Evolutionary conservation across 805 yeast species (phyloP), one percentile per base, ranked within the genome.

Genomic region (Pichia rugopelliculosa): DNA sequence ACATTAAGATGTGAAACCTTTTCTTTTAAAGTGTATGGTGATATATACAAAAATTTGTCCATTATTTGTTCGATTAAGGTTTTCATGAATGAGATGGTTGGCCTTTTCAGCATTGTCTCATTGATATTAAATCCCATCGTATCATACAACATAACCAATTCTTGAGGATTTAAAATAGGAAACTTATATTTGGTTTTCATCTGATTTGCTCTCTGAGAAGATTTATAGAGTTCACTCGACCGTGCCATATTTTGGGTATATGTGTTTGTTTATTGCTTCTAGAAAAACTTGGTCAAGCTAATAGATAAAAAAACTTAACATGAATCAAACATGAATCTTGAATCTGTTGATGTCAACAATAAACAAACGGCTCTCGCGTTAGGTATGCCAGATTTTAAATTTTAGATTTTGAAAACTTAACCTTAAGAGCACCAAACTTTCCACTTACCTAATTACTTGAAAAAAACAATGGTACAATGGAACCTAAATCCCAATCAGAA

Each of bases 161-260:
- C 69, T 21, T 52, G 41, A 3, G 55, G 36, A 40, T 62, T 68
- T 17, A 65, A 49, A 4, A 66, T 53, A 1, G 71, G 71, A 47
- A 66, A 66, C 51, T 63, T 60, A 53, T 64, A 62, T 33, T 56
- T 57, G 43, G 58, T 54, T 21, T 56, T 49, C 15, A 56, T 21
- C 10, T 40, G 42, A 12, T 56, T 46, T 17, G 62, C 51, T 9
- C 30, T 42, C 44, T 59, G 62, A 11, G 66, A 52, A 10, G 62
- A 45, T 36, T 65, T 57, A 51, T 64, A 65, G 8, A 64, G 57
- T 18, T 67, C 66, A 52, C 70, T 65, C 6, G 67, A 64, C 42
- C 71, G 64, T 12, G 69, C 65, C 69, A 66, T 66, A 12, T 18
- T 40, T 33, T 15, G 18, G 18, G 2, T 30, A 24, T 30, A 2